These are phyloP conservation scores for Metschnikowia rubicola DNA, from an alignment of 805 yeast genomes.

Conservation along the genomic window DNA sequence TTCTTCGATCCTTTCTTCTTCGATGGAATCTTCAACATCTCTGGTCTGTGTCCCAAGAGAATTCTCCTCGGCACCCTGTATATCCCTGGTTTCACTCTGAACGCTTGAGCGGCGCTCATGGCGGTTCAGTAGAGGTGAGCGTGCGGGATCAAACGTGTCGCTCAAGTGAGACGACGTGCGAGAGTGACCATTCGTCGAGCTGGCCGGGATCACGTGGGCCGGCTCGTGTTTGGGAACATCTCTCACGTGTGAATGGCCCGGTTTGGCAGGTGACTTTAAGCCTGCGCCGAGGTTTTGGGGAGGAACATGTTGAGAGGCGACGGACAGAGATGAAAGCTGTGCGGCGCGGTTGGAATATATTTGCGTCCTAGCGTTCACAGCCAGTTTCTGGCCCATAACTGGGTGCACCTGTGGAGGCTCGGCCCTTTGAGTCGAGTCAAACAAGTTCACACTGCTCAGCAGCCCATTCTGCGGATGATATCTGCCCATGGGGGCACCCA, in stretches of 20 bases:
- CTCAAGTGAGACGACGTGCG: constrained; percentile 11
- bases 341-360: constrained; percentile 13
- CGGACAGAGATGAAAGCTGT: constrained; percentile 20
- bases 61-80: not conserved
- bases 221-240: not conserved
- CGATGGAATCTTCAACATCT: not conserved
- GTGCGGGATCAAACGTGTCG: not conserved
- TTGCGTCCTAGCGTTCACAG: not conserved
- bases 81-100: not conserved
- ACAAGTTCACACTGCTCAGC: constrained; percentile 11
- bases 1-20: not conserved
- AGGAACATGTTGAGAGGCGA: constrained; percentile 13
- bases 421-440: not conserved
- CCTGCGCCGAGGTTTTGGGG: not conserved
- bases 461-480: constrained; percentile 8
- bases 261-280: not conserved
- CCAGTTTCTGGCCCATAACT: not conserved
- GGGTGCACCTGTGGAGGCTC: not conserved
- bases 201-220: not conserved
- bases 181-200: constrained; percentile 9
- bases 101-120: not conserved
- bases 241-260: not conserved
- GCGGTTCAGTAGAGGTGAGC: not conserved
- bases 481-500: constrained; percentile 2
- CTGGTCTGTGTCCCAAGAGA: not conserved